Evolutionary conservation across 768 basidiomycete species (phyloP).

Genomic region (Porphyrellus cyaneotinctus): DNA sequence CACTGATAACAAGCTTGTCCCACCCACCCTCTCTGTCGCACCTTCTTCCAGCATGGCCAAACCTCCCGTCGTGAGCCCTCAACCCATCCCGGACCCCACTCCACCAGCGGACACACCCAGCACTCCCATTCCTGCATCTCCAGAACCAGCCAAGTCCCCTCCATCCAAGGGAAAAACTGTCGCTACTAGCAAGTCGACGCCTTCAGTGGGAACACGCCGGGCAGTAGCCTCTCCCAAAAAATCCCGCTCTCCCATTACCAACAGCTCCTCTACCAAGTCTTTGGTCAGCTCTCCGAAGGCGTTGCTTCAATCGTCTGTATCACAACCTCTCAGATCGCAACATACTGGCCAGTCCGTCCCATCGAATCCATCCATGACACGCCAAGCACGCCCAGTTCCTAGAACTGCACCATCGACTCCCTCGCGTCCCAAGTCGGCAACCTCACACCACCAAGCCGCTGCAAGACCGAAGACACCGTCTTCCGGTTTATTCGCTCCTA

Average conservation of each 20-base stretch:
- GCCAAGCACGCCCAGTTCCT: constrained; percentile 23
- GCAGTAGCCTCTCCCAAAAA: constrained; percentile 26
- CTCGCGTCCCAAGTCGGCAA: constrained; percentile 37
- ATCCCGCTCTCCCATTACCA: constrained; percentile 22
- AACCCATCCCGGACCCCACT: constrained; percentile 27
- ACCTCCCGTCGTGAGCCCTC: constrained; percentile 25
- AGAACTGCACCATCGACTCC: constrained; percentile 31
- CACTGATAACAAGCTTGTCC: constrained; percentile 32
- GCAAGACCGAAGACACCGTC: constrained; percentile 58
- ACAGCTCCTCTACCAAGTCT: constrained; percentile 21
- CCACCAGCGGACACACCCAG: constrained; percentile 16
- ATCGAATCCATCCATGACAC: constrained; percentile 31
- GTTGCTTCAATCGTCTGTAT: constrained; percentile 34
- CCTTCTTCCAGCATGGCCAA: constrained; percentile 18
- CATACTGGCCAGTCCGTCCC: constrained; percentile 40
- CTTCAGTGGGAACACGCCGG: constrained; percentile 20
- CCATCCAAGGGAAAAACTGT: constrained; percentile 19
- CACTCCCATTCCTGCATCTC: constrained; percentile 20
- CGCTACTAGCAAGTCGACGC: constrained; percentile 18
- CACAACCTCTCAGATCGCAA: constrained; percentile 36
- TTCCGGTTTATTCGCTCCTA: constrained; percentile 72
- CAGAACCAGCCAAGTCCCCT: constrained; percentile 20
- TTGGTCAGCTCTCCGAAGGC: constrained; percentile 24
- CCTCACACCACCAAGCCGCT: constrained; percentile 14
- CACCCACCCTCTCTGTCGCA: constrained; percentile 36